Evolutionary conservation across 2,329 filamentous ascomycete species (phyloP).

Genomic region (Aspergillus intermedius): DNA sequence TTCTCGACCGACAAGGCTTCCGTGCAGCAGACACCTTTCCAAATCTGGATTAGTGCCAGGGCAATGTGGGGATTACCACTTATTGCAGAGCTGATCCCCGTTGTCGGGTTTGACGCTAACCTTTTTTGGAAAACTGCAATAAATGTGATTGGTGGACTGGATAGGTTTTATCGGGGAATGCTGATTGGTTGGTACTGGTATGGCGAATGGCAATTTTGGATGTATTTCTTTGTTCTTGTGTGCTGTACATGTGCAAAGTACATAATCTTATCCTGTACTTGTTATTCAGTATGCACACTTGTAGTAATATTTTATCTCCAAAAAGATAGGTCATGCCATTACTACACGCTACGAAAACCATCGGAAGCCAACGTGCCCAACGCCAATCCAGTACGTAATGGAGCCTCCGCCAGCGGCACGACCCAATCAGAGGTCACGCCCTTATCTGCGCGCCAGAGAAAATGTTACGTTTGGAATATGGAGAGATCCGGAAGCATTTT

Average conservation of each 20-base stretch:
- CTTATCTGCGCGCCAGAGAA: slow-evolving; percentile 1
- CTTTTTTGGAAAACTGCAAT: slow-evolving; percentile 5
- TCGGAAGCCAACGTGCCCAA: background rate
- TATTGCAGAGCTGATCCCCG: slow-evolving; percentile 21
- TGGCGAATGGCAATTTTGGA: background rate
- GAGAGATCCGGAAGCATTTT: slow-evolving; percentile 10
- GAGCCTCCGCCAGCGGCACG: slow-evolving; percentile 9
- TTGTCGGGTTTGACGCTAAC: slow-evolving; percentile 18
- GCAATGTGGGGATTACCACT: slow-evolving; percentile 15
- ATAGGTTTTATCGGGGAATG: slow-evolving; percentile 14
- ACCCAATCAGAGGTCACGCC: slow-evolving; percentile 22
- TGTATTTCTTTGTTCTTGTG: background rate
- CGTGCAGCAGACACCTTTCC: background rate
- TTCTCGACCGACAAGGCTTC: background rate
- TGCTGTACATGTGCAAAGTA: too few relatives aligned
- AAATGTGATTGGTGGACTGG: slow-evolving; percentile 16
- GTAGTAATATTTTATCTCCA: background rate
- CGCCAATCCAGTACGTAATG: slow-evolving; percentile 27
- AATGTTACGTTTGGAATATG: slow-evolving; percentile 25
- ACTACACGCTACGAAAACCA: background rate
- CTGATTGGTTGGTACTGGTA: slow-evolving; percentile 18
- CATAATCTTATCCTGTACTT: too few relatives aligned
- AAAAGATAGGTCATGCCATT: background rate
- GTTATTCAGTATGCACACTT: background rate
- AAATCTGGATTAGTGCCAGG: background rate